phyloP scores from a whole-genome alignment of 2,329 filamentous ascomycete genomes.

The Fusarium annulatum region DNA sequence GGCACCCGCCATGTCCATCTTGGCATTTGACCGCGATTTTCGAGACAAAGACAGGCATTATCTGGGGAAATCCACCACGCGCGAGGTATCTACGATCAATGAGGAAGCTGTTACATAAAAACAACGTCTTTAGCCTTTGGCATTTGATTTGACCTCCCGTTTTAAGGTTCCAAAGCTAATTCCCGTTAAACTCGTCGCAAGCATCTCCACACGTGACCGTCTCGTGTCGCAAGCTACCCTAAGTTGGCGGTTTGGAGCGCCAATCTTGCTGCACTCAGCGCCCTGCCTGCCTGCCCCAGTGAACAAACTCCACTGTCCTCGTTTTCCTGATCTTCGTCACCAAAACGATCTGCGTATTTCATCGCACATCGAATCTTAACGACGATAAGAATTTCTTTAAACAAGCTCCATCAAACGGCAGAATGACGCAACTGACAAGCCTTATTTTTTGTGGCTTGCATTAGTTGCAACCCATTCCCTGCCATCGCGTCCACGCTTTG shows the following conservation, averaged over 20 bases:
- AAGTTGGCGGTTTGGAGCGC: neutral
- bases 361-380: neutral
- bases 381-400: neutral
- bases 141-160: neutral
- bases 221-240: neutral
- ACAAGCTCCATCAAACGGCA: neutral
- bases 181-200: neutral
- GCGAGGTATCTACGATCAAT: neutral
- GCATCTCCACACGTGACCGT: neutral
- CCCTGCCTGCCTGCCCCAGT: neutral
- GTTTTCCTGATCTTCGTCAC: neutral
- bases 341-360: neutral
- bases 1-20: slow-evolving; percentile 3
- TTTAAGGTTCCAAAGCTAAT: neutral
- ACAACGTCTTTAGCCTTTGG: neutral
- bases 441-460: neutral
- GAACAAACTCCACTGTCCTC: neutral
- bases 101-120: slow-evolving; percentile 4
- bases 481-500: neutral
- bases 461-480: neutral
- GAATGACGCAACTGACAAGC: slow-evolving; percentile 1
- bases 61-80: neutral
- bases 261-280: neutral
- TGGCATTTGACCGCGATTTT: neutral
- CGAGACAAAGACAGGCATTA: neutral